Base-by-base conservation (phyloP, 306 rosid species). In the Acacia crassicarpa region DNA sequence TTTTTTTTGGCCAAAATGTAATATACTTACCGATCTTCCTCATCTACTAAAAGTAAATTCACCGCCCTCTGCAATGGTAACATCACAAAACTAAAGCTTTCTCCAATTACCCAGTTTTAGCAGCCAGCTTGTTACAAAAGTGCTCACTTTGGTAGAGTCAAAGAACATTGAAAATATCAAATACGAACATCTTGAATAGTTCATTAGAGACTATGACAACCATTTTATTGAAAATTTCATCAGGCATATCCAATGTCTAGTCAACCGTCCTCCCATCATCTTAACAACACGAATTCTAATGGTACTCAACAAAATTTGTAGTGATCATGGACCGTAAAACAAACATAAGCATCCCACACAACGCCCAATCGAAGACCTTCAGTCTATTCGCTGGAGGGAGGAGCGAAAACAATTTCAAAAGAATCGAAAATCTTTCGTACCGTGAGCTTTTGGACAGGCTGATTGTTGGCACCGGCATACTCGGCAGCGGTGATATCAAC, bases 361-460 rank as follows among this genome's bases (percentile, higher is more conserved):
- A 82, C 51, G 67, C 56, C 73, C 48, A 70, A 58, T 70, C 43
- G 13, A 71, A 56, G 72, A 46, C 25, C 59, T 72, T 3, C 12
- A 0, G 40, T 45, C n/a, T 14, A 43, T 43, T n/a, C 35, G 19
- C 35, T 2, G 14, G 23, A 22, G 38, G 2, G 27, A 77, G 33
- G 51, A 16, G 48, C 32, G 2, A 49, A 10, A 54, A 10, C 76
- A 22, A 23, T 6, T 40, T 20, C 49, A 16, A 66, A 4, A 44
- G 71, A 67, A 33, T 9, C 35, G 0, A 23, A 20, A 54, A 25
- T n/a, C 6, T 22, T 35, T 68, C 74, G 71, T 85, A 89, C 94
- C 91, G 91, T 90, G 72, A 90, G 91, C 67, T 83, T 89, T 67
- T 76, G 75, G 43, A 48, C 9, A 11, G 49, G 81, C 30, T 2